Base-by-base conservation (phyloP, 805 yeast genomes). In the Cyberlindnera saturnus region DNA sequence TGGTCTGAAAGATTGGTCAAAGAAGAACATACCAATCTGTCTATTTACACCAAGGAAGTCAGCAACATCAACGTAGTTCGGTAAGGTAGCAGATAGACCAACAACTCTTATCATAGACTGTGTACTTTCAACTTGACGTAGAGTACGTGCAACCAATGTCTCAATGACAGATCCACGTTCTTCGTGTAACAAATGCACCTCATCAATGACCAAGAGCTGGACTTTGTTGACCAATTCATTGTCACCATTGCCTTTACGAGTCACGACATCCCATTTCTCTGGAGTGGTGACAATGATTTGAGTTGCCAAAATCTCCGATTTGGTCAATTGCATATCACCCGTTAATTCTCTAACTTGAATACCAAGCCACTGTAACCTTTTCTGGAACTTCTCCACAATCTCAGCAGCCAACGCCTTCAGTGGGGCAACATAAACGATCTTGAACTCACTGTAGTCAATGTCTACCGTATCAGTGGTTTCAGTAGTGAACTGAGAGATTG, bases 81-180 rank as follows among this genome's bases (percentile, higher is more conserved):
- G 98, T 41, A 90, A 70, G 0, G 98, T 90, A 2, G 98, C 98
- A 14, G 96, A 88, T 36, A 90, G 67, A 51, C 97, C 98, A 23
- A 89, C 80, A n/a, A 91, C 88, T 53, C 97, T 70, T 49, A 91
- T 90, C 90, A 90, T 82, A 40, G 86, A 81, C 60, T 93, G 99
- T 0, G 95, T 77, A 47, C 95, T 79, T 60, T 93, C 99, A 5
- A 93, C 98, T 58, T 90, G 97, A 45, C 99, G 71, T 47, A 90
- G 71, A 0, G 99, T 93, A 64, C 98, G 78, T 0, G 97, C 96
- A 3, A 90, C 96, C 41, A 90, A 69, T 0, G 97, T 89, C 62
- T 93, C 99, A 49, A 93, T 87, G 6, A 93, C 99, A 8, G 97
- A 87, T 55, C 99, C 99, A 69, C 99, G 79, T 43, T 93, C 99